Evolutionary conservation across 179 eudicot genomes (phyloP), one percentile per base, ranked within the genome.

Genomic region (Camellia oleifera): DNA sequence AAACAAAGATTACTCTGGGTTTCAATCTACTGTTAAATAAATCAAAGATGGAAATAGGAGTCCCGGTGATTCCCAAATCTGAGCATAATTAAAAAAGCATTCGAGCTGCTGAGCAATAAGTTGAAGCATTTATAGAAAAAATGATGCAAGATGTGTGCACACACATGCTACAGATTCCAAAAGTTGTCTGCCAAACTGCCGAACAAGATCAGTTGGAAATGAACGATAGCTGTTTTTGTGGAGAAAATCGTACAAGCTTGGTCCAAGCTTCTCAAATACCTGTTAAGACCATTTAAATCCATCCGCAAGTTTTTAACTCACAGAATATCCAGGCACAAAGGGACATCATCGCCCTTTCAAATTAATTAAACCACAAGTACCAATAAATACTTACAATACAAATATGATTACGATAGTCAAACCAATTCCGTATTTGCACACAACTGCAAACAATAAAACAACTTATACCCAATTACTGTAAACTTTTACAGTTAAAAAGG

Each of bases 241-340:
- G 79, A 91, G 93, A 87, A 91, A 90, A 90, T 91, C 93, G 78
- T 91, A 91, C 85, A 91, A 91, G 86, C 93, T 91, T 80, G 93
- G 90, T 79, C 95, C 95, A 85, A 91, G 95, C 91, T 86, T 91
- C 95, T 91, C 93, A 89, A 88, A 91, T 44, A 91, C 95, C 95
- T 91, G 95, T 87, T 86, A 83, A 82, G 77, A 89, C 80, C 89
- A 85, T 86, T 86, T 81, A 82, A 81, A 87, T 77, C 72, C 86
- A 83, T 79, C 86, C 83, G 71, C 84, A 83, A 85, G 79, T 66
- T 82, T 82, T 82, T 80, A 89, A 89, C 87, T 81, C 77, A 77
- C 89, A 83, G 76, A 76, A 83, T 78, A 82, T 52, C 81, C 76
- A 23, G 78, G 83, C 81, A 81, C 62, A 81, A 83, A 74, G 74